Base-by-base conservation (phyloP, 2,329 filamentous ascomycete species). In the Aspergillus vadensis region DNA sequence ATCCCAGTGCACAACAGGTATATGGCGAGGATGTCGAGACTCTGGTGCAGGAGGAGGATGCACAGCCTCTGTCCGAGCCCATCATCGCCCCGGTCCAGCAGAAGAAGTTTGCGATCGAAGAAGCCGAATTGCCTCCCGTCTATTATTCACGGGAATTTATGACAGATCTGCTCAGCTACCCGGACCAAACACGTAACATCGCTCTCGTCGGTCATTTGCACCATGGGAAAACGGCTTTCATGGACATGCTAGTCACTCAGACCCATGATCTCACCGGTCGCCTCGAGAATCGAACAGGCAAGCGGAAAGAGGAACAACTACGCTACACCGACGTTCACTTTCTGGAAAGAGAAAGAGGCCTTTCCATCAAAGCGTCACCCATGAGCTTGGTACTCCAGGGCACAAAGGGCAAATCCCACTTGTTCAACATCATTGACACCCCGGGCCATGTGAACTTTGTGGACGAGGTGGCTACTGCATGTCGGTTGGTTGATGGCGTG, bases 361-460 rank as follows among this genome's bases (percentile, higher is more conserved):
- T 99, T 5, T 98, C 95, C 0, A 89, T 97, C 72, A 99, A 99
- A 78, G 85, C 93, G 5, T 89, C 92, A 17, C 94, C 95, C 6
- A 98, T 99, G 93, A 97, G 90, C 72, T 80, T 99, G 67, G 88
- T 98, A 39, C 82, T 99, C 59, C 92, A 91, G 70, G 91, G 87
- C 67, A 93, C 92, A 8, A 92, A 91, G 76, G 91, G 92, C 56
- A 99, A 99, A 79, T 98, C 93, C 38, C 93, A 98, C 78, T 83
- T 99, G 3, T 81, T 99, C 79, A 98, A 98, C 77, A 88, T 99
- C 58, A 83, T 99, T 60, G 95, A 99, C 78, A 99, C 95, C 0
- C 95, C 95, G 0, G 95, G 95, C 6, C 95, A 99, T 74, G 95
- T 98, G 72, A 97, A 99, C 77, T 99, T 99, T 75, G 94, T 96